Evolutionary conservation across 2,329 filamentous ascomycete species (phyloP).

Genomic region (Monosporascus sp.): DNA sequence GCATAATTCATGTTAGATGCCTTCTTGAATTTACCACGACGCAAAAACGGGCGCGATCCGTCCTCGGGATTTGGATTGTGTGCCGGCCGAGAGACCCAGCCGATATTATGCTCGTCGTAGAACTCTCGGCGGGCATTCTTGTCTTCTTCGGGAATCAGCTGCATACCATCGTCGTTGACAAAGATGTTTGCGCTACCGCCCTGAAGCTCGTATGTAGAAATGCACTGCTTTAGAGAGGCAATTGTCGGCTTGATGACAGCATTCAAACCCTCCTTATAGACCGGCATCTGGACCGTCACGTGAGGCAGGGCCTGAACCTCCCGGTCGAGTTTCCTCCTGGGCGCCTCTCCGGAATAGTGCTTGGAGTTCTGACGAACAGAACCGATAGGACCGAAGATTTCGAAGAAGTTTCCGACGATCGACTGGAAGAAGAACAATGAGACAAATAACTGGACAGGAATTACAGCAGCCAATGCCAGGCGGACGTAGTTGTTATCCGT

Average conservation of each 20-base stretch:
- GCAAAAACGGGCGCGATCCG: constrained; percentile 45
- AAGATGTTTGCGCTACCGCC: constrained; percentile 66
- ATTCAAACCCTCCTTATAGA: constrained; percentile 44
- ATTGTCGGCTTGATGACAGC: constrained; percentile 51
- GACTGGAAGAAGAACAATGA: constrained; percentile 44
- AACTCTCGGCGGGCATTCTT: constrained; percentile 46
- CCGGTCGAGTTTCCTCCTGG: constrained; percentile 30
- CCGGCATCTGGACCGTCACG: constrained; percentile 45
- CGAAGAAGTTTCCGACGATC: constrained; percentile 43
- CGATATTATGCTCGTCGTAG: constrained; percentile 53
- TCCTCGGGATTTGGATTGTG: constrained; percentile 48
- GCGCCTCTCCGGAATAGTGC: constrained; percentile 37
- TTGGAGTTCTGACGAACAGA: constrained; percentile 40
- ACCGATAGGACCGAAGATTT: constrained; percentile 46
- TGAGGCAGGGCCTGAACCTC: constrained; percentile 38
- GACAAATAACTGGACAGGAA: constrained; percentile 55
- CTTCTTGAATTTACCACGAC: constrained; percentile 65
- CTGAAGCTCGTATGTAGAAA: constrained; percentile 54
- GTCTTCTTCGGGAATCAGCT: constrained; percentile 48
- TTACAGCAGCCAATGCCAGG: constrained; percentile 45
- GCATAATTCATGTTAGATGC: constrained; percentile 71
- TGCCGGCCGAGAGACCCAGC: constrained; percentile 47
- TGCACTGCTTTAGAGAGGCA: constrained; percentile 50
- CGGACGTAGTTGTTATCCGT: constrained; percentile 50
- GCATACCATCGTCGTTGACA: constrained; percentile 65